Evolutionary conservation across 2,329 filamentous ascomycete species (phyloP), one percentile per base, ranked within the genome.

Genomic region (Botrytis cinerea): DNA sequence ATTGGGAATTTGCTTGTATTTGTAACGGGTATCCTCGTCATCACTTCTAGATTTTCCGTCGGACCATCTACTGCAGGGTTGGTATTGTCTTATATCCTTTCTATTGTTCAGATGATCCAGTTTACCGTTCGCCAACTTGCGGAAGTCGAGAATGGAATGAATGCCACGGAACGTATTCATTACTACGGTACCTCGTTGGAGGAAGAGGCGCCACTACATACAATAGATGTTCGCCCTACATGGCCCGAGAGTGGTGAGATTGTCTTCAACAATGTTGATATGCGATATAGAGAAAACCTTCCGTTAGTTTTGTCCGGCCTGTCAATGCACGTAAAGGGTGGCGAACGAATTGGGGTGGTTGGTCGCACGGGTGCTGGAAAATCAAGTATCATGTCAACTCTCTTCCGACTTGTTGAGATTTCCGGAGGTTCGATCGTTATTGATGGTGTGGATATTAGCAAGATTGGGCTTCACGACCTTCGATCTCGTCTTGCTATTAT

Each of bases 131-230:
- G 96, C 28, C 95, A 98, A 83, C 87, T 98, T 12, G 95, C 95
- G 40, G 95, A 98, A 82, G 94, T 98, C 14, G 95, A 98, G 82
- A 98, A 98, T 83, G 94, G 95, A 80, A 98, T 98, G 95, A 98
- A 98, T 81, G 91, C 95, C 0, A 96, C 97, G 0, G 95, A 98
- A 83, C 91, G 96, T 68, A 86, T 98, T 48, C 90, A 94, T 81
- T 94, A 97, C 84, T 98, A 98, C 81, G 95, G 93, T 72, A 93
- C 89, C 0, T 83, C 93, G 77, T 88, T 99, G 7, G 94, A 97
- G 76, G 92, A 97, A 80, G 96, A 98, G 82, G 93, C 95, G 0
- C 93, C 95, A 0, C 86, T 95, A 2, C 92, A 95, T 78, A 91
- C 93, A 60, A 82, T 91, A 67, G 89, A 94, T 8, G 89, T 97